Conservation (phyloP, 768 basidiomycete genomes). For the Pleurotus salmoneostramineus region DNA sequence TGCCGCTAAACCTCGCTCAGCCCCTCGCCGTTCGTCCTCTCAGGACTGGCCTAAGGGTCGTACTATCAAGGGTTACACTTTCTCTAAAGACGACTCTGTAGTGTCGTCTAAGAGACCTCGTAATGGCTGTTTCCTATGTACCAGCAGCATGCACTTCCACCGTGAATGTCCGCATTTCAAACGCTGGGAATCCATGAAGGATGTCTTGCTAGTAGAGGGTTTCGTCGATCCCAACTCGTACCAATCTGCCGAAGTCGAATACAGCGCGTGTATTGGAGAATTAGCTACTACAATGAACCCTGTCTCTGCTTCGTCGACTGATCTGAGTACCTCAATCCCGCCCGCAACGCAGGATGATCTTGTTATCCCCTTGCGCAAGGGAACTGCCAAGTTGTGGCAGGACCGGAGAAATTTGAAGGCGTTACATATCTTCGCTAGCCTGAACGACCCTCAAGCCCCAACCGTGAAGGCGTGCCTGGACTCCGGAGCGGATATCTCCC, state of each 20-base stretch:
- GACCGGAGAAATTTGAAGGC: constrained; percentile 6
- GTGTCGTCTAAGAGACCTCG: neutral
- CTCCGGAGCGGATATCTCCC: constrained; percentile 12
- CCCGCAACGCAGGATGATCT: too few relatives aligned
- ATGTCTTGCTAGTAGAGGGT: constrained; percentile 1
- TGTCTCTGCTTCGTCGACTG: neutral
- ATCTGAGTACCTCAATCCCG: too few relatives aligned
- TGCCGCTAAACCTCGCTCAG: neutral
- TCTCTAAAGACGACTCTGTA: neutral
- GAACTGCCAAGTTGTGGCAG: too few relatives aligned
- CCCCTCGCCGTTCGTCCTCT: neutral
- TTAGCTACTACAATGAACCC: neutral
- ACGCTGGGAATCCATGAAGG: constrained; percentile 7
- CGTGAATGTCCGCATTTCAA: constrained; percentile 18
- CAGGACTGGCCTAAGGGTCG: neutral
- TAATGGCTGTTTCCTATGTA: constrained; percentile 16
- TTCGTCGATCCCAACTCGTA: constrained; percentile 4
- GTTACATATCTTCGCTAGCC: constrained; percentile 4
- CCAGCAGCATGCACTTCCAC: constrained; percentile 16
- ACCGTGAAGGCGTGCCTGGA: constrained; percentile 5
- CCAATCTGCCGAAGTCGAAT: constrained; percentile 8
- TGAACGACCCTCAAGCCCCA: neutral
- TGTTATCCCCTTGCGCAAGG: neutral
- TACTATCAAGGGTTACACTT: neutral
- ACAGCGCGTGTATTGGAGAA: constrained; percentile 6